Evolutionary conservation across 179 eudicot genomes (phyloP), one percentile per base, ranked within the genome.

Genomic region (Dionaea muscipula): DNA sequence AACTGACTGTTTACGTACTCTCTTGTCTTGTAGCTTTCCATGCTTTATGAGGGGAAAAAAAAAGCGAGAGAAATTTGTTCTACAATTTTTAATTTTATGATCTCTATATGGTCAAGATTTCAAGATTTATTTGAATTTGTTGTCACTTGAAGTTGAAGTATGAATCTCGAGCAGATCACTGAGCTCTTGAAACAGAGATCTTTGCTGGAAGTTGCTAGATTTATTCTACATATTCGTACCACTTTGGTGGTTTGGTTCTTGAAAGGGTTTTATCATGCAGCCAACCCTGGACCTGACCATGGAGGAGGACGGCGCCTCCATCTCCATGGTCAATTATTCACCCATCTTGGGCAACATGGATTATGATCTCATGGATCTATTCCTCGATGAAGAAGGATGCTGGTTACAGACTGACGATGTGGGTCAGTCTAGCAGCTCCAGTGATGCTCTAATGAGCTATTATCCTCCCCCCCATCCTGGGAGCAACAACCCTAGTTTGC

Each of bases 221-320:
- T 62, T 85, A 66, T 74, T 80, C 63, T 75, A 62, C 61, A 70
- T 78, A 44, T 82, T 65, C 47, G 64, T 54, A 27, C 75, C 67
- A 22, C 81, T 82, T 52, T 53, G 72, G 53, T 74, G 78, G 70
- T 78, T 68, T 58, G 78, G 75, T 23, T 76, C 80, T 3, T 80
- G 71, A 78, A 17, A 22, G 52, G 5, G 3, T 31, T 11, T 31
- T 31, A 31, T 31, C 35, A 31, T 4, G 35, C 23, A 18, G 25
- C 14, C 21, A 22, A 47, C 2, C 33, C 21, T 4, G 22, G 15
- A 12, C n/a, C 28, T 57, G 33, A 59, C 45, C 31, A 82, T 85
- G 94, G 94, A 75, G 94, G 94, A 75, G 54, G 78, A 65, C 67
- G 81, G 71, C 49, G 47, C 66, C 51, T 77, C 68, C 48, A 62